Percentiles rank a stretch among this genome's conserved stretches.
These are phyloP conservation scores for Sclerotinia glacialis DNA, from an alignment of 2,329 filamentous ascomycete genomes.

Conservation along the genomic window DNA sequence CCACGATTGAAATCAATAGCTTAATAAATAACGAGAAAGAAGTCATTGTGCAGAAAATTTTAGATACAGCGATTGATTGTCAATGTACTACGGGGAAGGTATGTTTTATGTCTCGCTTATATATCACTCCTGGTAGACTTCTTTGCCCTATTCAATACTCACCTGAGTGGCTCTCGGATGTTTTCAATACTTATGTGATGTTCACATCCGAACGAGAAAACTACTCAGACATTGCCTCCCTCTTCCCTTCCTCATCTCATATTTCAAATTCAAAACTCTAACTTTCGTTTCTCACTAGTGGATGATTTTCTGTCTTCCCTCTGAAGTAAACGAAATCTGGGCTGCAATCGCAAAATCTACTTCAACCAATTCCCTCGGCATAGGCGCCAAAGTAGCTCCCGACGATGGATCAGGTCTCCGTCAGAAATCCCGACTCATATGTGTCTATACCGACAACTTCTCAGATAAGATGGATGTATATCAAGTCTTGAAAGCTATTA, in stretches of 20 bases:
- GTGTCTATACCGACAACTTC: constrained; percentile 77
- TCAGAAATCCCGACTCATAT: constrained; percentile 58
- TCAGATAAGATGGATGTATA: constrained; percentile 64
- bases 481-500: constrained; percentile 62
- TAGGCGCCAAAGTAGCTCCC: constrained; percentile 70
- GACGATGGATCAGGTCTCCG: constrained; percentile 41
- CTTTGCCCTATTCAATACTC: constrained; percentile 55
- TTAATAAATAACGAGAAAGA: constrained; percentile 40
- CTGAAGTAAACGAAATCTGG: constrained; percentile 64
- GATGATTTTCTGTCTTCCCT: constrained; percentile 65
- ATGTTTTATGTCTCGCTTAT: constrained; percentile 24
- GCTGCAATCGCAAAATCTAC: constrained; percentile 63
- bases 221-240: not conserved
- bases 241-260: not conserved
- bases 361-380: constrained; percentile 66
- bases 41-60: constrained; percentile 53
- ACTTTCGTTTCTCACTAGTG: constrained; percentile 59
- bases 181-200: not conserved
- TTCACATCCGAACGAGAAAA: not conserved
- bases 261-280: not conserved
- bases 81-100: constrained; percentile 66
- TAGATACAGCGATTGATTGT: constrained; percentile 57
- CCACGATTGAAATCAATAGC: constrained; percentile 28
- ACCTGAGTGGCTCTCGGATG: constrained; percentile 36
- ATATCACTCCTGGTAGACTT: constrained; percentile 73